Evolutionary conservation across 2,329 filamentous ascomycete species (phyloP).

Genomic region (Bipolaris zeicola): DNA sequence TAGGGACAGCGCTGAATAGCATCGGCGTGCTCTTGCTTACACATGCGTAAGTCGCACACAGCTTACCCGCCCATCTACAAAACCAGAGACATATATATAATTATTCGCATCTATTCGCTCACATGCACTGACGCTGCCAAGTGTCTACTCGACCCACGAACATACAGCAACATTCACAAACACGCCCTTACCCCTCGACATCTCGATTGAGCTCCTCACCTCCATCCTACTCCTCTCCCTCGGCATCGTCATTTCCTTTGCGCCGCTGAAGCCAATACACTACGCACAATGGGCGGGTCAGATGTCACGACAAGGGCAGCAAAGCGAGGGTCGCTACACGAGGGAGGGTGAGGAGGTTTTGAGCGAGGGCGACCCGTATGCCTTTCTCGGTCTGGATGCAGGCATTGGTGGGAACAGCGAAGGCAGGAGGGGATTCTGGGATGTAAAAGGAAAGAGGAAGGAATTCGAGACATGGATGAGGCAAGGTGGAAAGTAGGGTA

Average conservation of each 20-base stretch:
- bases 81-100: not conserved
- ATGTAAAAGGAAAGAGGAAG: slow-evolving; percentile 81
- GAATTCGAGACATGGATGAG: slow-evolving; percentile 81
- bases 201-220: slow-evolving; percentile 82
- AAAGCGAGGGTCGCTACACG: slow-evolving; percentile 60
- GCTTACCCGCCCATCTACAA: not conserved
- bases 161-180: slow-evolving; percentile 72
- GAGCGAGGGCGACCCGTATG: slow-evolving; percentile 76
- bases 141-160: slow-evolving; percentile 96
- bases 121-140: slow-evolving; percentile 50
- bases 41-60: slow-evolving; percentile 73
- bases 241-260: slow-evolving; percentile 79
- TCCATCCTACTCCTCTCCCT: slow-evolving; percentile 80
- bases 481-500: slow-evolving; percentile 24
- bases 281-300: slow-evolving; percentile 83
- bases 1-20: slow-evolving; percentile 72
- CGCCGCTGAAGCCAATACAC: slow-evolving; percentile 81
- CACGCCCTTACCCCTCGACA: slow-evolving; percentile 75
- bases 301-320: slow-evolving; percentile 76
- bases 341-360: slow-evolving; percentile 71
- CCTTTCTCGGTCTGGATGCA: slow-evolving; percentile 56
- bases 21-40: slow-evolving; percentile 79
- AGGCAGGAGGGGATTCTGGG: slow-evolving; percentile 80
- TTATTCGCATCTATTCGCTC: not conserved
- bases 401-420: slow-evolving; percentile 67